Evolutionary conservation across 148 eudicot species (phyloP).

Genomic region (Rhododendron henanense): DNA sequence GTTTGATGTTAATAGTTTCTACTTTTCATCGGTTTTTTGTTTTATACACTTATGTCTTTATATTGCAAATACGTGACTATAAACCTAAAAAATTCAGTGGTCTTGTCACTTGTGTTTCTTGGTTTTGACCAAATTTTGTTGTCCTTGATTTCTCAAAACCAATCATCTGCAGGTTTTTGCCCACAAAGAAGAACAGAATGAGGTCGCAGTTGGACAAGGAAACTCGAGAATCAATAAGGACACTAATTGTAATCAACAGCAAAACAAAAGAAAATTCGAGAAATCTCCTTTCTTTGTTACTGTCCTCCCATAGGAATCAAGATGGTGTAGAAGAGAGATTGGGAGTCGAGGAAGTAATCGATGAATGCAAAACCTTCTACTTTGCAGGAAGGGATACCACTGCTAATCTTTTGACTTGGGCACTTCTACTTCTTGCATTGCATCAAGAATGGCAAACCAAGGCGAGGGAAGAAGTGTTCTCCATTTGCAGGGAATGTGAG

Average conservation of each 20-base stretch:
- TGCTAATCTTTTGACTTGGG: slow-evolving; percentile 73
- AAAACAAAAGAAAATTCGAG: slow-evolving; percentile 28
- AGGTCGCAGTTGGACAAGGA: slow-evolving; percentile 63
- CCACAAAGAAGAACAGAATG: slow-evolving; percentile 58
- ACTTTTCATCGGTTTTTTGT: no score
- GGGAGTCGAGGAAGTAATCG: slow-evolving; percentile 52
- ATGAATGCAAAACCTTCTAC: slow-evolving; percentile 83
- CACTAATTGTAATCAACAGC: slow-evolving; percentile 31
- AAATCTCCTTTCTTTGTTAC: slow-evolving; percentile 40
- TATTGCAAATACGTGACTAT: background rate
- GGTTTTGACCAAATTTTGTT: background rate
- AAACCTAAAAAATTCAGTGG: background rate
- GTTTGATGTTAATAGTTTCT: no score
- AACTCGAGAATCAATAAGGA: slow-evolving; percentile 51
- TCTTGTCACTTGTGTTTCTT: background rate
- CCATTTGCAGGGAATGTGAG: slow-evolving; percentile 27
- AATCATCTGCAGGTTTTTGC: slow-evolving; percentile 48
- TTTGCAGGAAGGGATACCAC: slow-evolving; percentile 90
- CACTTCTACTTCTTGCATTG: slow-evolving; percentile 53
- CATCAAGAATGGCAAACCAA: slow-evolving; percentile 72
- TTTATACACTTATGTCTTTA: no score
- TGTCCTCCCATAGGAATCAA: slow-evolving; percentile 37
- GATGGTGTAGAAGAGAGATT: slow-evolving; percentile 43
- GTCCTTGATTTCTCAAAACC: background rate
- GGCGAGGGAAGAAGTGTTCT: slow-evolving; percentile 66